Evolutionary conservation across 2,329 filamentous ascomycete genomes (phyloP).

Genomic region (Colletotrichum filicis): DNA sequence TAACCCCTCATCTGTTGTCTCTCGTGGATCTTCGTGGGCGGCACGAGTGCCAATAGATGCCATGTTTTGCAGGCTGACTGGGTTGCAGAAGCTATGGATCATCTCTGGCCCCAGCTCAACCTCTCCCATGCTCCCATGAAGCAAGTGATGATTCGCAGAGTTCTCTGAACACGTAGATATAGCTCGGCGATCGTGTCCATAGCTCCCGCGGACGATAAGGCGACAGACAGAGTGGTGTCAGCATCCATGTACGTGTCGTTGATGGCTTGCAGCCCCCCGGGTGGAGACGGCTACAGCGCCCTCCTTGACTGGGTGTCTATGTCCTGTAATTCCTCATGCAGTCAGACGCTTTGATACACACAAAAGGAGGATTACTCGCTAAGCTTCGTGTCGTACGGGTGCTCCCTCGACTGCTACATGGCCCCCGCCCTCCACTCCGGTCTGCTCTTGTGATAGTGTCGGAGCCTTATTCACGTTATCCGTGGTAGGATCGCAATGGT

Average conservation of each 20-base stretch:
- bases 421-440: not conserved
- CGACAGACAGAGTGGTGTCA: not conserved
- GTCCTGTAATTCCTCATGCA: not conserved
- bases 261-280: not conserved
- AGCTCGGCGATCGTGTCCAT: not conserved
- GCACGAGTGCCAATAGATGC: not conserved
- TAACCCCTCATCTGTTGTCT: not conserved
- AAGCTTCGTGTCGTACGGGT: not conserved
- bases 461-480: not conserved
- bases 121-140: not conserved
- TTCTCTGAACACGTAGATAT: not conserved
- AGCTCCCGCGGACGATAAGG: not conserved
- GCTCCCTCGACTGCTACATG: not conserved
- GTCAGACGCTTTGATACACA: not conserved
- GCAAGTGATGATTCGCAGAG: conserved; percentile 5
- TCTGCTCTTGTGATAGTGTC: not conserved
- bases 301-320: not conserved
- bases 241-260: not conserved
- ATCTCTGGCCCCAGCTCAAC: not conserved
- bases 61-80: not conserved
- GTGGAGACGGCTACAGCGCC: not conserved
- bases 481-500: not conserved
- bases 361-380: not conserved
- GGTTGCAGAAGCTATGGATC: conserved; percentile 3
- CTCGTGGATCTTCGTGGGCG: not conserved